phyloP scores from a whole-genome alignment of 129 eudicot genomes.

The Centaurea solstitialis region DNA sequence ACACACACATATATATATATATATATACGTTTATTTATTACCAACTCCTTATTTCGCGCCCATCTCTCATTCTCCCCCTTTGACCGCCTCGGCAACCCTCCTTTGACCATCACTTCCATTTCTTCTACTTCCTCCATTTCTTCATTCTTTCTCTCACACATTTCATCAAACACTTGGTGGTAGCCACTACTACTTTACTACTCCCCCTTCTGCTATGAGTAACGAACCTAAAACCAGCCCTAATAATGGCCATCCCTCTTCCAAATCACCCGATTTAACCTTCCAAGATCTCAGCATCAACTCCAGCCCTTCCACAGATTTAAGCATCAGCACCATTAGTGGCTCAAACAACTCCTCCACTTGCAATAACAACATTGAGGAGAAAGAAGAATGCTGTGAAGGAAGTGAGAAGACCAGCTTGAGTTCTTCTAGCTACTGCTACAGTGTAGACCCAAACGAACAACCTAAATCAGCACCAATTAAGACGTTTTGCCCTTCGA shows the following conservation, averaged over 20 bases:
- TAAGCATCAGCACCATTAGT: slow-evolving; percentile 45
- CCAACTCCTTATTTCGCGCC: slow-evolving; percentile 42
- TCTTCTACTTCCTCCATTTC: slow-evolving; percentile 5
- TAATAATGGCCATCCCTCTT: slow-evolving; percentile 26
- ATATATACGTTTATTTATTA: slow-evolving; percentile 5
- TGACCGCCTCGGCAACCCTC: slow-evolving; percentile 81
- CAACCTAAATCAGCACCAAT: slow-evolving; percentile 38
- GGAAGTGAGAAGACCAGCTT: slow-evolving; percentile 71
- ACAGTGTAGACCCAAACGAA: slow-evolving; percentile 52
- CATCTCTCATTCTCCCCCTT: slow-evolving; percentile 33
- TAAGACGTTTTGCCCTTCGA: slow-evolving; percentile 50
- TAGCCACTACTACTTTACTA: no score
- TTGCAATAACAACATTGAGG: slow-evolving; percentile 35
- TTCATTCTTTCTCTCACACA: slow-evolving; percentile 29
- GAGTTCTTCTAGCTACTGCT: slow-evolving; percentile 61
- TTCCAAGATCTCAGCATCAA: slow-evolving; percentile 55
- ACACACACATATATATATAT: no score
- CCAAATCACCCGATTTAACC: slow-evolving; percentile 44
- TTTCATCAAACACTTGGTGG: slow-evolving; percentile 54
- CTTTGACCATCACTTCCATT: slow-evolving; percentile 46
- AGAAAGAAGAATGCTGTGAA: slow-evolving; percentile 39
- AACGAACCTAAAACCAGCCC: slow-evolving; percentile 8
- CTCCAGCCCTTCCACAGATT: slow-evolving; percentile 51
- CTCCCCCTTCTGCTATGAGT: no score
- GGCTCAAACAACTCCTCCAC: slow-evolving; percentile 42